Conservation (phyloP, 2,329 filamentous ascomycete genomes). For the Emmonsiellopsis sp. region DNA sequence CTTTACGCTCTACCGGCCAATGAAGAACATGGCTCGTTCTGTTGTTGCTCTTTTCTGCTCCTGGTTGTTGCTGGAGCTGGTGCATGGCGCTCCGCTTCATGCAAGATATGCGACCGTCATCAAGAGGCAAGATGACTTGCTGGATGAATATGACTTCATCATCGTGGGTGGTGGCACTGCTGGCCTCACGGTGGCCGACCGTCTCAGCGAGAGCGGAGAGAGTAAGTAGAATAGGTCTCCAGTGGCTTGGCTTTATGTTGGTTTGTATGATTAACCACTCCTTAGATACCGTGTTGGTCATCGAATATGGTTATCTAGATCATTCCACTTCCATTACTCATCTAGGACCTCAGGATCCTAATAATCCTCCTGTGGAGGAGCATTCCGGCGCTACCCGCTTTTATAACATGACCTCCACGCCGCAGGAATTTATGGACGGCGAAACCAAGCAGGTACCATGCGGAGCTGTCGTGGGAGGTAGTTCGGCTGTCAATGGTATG, state of each 20-base stretch:
- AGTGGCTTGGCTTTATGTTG: neutral
- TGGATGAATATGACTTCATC: conserved; percentile 35
- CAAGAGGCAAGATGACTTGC: conserved; percentile 16
- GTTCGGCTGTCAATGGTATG: conserved; percentile 28
- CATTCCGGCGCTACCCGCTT: conserved; percentile 18
- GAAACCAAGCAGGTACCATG: conserved; percentile 18
- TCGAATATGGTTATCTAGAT: conserved; percentile 13
- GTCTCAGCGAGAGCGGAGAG: conserved; percentile 1
- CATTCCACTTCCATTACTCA: conserved; percentile 20
- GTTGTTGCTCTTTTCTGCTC: neutral
- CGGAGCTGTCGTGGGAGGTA: conserved; percentile 31
- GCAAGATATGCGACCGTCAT: conserved; percentile 13
- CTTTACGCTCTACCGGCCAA: too few species aligned
- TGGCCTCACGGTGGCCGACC: conserved; percentile 24
- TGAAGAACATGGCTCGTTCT: neutral
- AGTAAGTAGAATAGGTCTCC: neutral
- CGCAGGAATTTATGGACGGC: conserved; percentile 19
- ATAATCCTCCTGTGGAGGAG: conserved; percentile 3
- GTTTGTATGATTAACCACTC: neutral
- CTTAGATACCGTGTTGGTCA: conserved; percentile 9
- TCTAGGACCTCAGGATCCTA: conserved; percentile 24
- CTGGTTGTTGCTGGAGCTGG: neutral
- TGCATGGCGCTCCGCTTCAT: neutral
- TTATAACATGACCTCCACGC: conserved; percentile 21
- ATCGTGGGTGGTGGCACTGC: conserved; percentile 43